Percentiles rank a stretch among this genome's conserved stretches.
Evolutionary conservation across 2,329 filamentous ascomycete species (phyloP).

Genomic region (Sporothrix dimorphospora): DNA sequence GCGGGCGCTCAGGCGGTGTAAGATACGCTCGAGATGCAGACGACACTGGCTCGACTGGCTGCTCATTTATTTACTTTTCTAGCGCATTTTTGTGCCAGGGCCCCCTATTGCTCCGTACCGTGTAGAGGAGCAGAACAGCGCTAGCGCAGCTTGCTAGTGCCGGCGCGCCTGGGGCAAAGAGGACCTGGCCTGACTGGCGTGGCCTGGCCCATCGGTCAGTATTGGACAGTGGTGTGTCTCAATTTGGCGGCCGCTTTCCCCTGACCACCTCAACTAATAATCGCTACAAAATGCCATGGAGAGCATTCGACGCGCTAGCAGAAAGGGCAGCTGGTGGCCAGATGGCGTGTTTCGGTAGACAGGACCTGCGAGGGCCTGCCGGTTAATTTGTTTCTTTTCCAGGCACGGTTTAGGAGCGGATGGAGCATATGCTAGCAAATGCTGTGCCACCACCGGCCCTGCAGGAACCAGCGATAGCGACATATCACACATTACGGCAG

Average conservation of each 20-base stretch:
- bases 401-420: background rate
- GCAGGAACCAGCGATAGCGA: constrained; percentile 5
- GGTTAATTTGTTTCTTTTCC: background rate
- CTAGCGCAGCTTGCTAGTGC: constrained; percentile 21
- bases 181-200: too few species aligned
- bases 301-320: background rate
- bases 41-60: background rate
- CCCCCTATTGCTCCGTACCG: background rate
- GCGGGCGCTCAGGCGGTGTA: constrained; percentile 6
- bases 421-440: background rate
- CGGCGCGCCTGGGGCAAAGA: background rate
- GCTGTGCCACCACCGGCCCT: constrained; percentile 18
- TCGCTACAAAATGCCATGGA: background rate
- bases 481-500: background rate
- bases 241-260: background rate
- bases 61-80: constrained; percentile 20
- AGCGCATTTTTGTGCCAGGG: constrained; percentile 3
- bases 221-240: too few species aligned
- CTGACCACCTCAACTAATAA: background rate
- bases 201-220: too few species aligned
- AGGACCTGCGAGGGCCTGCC: background rate
- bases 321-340: background rate
- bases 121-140: constrained; percentile 1
- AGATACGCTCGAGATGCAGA: background rate
- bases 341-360: background rate